These are phyloP conservation scores for baker's yeast (Saccharomyces cerevisiae) DNA, from an alignment of 805 yeast genomes.

Conservation along the genomic window DNA sequence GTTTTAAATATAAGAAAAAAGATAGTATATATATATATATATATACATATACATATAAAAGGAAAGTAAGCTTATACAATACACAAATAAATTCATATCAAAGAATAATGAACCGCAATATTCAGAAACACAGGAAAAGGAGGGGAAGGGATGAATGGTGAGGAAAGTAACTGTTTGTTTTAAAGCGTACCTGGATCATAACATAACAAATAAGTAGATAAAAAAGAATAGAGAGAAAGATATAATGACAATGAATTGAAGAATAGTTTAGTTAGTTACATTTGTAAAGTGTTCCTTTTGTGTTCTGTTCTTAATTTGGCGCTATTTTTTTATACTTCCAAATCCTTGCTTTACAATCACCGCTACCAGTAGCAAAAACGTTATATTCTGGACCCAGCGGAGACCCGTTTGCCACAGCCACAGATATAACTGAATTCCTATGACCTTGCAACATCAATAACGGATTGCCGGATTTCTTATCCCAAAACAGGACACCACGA, in stretches of 20 bases:
- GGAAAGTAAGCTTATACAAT: not conserved
- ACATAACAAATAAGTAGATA: not conserved
- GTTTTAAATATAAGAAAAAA: not conserved
- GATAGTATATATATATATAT: not conserved
- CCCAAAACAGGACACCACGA: slow-evolving; percentile 97
- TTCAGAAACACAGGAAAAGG: not conserved
- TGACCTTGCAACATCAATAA: slow-evolving; percentile 94
- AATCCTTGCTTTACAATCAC: slow-evolving; percentile 94
- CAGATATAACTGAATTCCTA: slow-evolving; percentile 89
- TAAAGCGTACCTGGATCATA: not conserved
- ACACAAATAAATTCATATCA: not conserved
- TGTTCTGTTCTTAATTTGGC: not conserved
- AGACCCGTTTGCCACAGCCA: slow-evolving; percentile 79
- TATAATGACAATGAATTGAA: not conserved
- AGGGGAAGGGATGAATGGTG: not conserved
- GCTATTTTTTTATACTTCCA: slow-evolving; percentile 63
- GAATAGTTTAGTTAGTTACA: not conserved
- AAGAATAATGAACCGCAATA: not conserved
- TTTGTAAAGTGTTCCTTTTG: not conserved
- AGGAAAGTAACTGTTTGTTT: not conserved
- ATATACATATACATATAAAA: no score
- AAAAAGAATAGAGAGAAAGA: not conserved
- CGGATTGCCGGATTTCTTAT: slow-evolving; percentile 82
- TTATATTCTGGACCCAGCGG: slow-evolving; percentile 51
- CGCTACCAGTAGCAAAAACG: slow-evolving; percentile 93